Conservation (phyloP, 306 rosid genomes). For the Medicago lupulina region DNA sequence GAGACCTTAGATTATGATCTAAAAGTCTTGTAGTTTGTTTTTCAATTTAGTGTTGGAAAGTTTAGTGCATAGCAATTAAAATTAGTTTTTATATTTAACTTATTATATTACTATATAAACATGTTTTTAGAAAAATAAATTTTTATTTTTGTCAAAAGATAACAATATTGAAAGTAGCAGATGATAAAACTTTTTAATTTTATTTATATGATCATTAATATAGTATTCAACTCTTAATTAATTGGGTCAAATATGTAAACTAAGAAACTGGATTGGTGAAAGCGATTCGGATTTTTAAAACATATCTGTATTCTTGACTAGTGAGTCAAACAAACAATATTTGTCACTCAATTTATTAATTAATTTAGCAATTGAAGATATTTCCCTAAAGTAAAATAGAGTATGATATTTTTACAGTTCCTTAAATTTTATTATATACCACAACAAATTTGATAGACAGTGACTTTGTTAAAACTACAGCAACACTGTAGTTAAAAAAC, state of each 20-base stretch:
- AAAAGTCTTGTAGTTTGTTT: too few species aligned
- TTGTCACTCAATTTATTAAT: background rate
- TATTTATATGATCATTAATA: background rate
- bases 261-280: background rate
- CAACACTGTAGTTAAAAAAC: too few species aligned
- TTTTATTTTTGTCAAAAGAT: too few species aligned
- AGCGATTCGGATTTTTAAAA: background rate
- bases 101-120: too few species aligned
- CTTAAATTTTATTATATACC: background rate
- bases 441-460: too few species aligned
- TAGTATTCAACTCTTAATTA: background rate
- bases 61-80: too few species aligned
- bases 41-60: too few species aligned
- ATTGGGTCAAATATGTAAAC: constrained; percentile 3
- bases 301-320: background rate
- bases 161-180: too few species aligned
- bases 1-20: too few species aligned
- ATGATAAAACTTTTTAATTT: background rate
- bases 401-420: background rate
- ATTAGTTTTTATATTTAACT: too few species aligned
- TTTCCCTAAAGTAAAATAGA: background rate
- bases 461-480: too few species aligned
- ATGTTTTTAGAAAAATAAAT: too few species aligned
- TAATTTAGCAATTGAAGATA: background rate
- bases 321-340: background rate